Evolutionary conservation across 2,329 filamentous ascomycete genomes (phyloP), one percentile per base, ranked within the genome.

Genomic region (Phialophora chinensis): DNA sequence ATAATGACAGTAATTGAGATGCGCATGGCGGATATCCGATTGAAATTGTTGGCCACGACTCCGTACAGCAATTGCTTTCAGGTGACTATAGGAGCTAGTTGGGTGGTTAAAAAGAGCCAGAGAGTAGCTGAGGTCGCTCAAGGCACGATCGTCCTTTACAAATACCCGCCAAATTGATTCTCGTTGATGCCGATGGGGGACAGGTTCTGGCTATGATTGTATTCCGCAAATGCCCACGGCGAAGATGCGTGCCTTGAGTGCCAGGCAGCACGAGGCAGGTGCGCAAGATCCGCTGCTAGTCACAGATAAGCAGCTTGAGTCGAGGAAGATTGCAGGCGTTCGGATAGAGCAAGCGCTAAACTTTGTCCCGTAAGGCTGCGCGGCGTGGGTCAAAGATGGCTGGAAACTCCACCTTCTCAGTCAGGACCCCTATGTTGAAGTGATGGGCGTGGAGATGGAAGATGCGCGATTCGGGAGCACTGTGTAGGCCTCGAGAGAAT

Each of bases 281-380:
- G 52, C 52, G 52, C 52, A 35, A 14, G 27, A 31, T 35, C 31
- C 17, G 20, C n/a, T 31, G 33, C 38, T 49, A 33, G 57, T 7
- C 17, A 29, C 58, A 47, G 60, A 56, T 49, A 62, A 55, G 60
- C 35, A 44, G 44, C 50, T 55, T 29, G 50, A 20, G 52, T 62
- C 53, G 44, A 56, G 53, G 63, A 44, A 66, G 42, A 66, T 62
- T 66, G 42, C 42, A 52, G 49, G 35, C 33, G 57, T 35, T 47
- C 14, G 17, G 49, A 42, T 62, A 25, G 31, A 53, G 42, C 63
- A 31, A 42, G 58, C 54, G 63, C 63, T 66, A 66, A 52, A 66
- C 53, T 59, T 44, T 25, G 59, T 54, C 42, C 33, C 47, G 59
- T 61, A 58, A 62, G 58, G 53, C 59, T 33, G 60, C 11, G 8